Evolutionary conservation across 2,329 filamentous ascomycete species (phyloP), one percentile per base, ranked within the genome.

Genomic region (Thermoascus crustaceus): DNA sequence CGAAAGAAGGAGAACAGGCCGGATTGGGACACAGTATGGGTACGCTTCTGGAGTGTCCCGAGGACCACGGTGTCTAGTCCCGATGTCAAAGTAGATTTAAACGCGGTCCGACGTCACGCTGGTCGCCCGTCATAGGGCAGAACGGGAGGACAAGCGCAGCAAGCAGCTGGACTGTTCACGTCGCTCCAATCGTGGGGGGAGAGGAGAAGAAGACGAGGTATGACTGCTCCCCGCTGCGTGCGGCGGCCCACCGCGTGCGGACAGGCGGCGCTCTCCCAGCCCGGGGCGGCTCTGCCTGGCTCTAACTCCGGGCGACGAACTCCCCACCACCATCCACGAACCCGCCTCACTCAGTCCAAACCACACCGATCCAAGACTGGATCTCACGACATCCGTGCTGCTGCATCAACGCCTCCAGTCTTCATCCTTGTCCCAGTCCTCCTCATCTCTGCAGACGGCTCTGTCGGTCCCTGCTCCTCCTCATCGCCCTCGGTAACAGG

Each of bases 371-470:
- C 26, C 26, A 29, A 29, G 26, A 29, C 26, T 17, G 11, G 14
- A 29, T 29, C 26, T 29, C 26, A 29, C 26, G 26, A 29, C 26
- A 17, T 11, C 13, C 4, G 26, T 10, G 14, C 18, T 29, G 26
- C 26, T 29, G 26, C 26, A 18, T 7, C 26, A 29, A 17, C 14
- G n/a, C n/a, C n/a, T n/a, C n/a, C n/a, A n/a, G n/a, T n/a, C n/a
- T n/a, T n/a, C n/a, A n/a, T n/a, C n/a, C n/a, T n/a, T n/a, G 31
- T 32, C 37, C 27, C 33, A 39, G 29, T 26, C 22, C 32, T 39
- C 31, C 27, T 25, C 33, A 20, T 33, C 24, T 38, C 35, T 20
- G 13, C 36, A 25, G 30, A 32, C 42, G 31, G 39, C 34, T 33
- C 30, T 32, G 33, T 42, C 47, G 40, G 40, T 39, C 6, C 14